Percentiles rank a stretch among this genome's conserved stretches.
Conservation (phyloP, 306 rosid species). For the Prunus persica region DNA sequence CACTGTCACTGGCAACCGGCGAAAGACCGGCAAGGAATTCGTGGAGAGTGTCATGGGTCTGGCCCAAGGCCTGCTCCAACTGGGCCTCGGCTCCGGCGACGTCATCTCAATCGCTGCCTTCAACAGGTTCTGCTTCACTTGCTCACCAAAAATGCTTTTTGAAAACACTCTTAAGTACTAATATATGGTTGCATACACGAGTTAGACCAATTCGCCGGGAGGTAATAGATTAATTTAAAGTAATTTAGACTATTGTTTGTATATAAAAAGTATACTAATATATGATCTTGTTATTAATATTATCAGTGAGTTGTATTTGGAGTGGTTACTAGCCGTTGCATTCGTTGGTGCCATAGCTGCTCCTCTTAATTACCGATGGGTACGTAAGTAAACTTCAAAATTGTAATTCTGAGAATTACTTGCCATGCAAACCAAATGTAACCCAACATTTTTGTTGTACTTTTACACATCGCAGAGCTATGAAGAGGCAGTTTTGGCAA, state of each 20-base stretch:
- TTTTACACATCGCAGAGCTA: constrained; percentile 43
- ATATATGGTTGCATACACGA: neutral
- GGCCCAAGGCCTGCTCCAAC: constrained; percentile 51
- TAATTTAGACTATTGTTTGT: too few relatives aligned
- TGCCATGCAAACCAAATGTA: neutral
- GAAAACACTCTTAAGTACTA: neutral
- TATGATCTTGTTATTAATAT: constrained; percentile 4
- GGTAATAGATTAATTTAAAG: too few relatives aligned
- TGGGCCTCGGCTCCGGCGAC: constrained; percentile 60
- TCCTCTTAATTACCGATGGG: constrained; percentile 93
- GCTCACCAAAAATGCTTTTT: neutral
- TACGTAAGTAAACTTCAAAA: constrained; percentile 16
- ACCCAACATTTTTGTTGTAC: neutral
- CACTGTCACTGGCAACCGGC: constrained; percentile 39
- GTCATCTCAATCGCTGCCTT: constrained; percentile 75
- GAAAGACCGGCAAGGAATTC: constrained; percentile 51
- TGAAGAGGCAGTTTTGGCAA: constrained; percentile 72
- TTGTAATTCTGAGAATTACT: neutral
- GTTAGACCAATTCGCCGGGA: too few relatives aligned
- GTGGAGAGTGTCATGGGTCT: constrained; percentile 51
- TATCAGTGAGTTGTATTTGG: constrained; percentile 70
- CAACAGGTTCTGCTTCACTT: constrained; percentile 43
- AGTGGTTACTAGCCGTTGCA: constrained; percentile 89
- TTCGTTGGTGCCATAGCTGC: constrained; percentile 80
- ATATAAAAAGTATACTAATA: neutral